phyloP scores from a whole-genome alignment of 495 filamentous ascomycete genomes.

The Talaromyces stipitatus region DNA sequence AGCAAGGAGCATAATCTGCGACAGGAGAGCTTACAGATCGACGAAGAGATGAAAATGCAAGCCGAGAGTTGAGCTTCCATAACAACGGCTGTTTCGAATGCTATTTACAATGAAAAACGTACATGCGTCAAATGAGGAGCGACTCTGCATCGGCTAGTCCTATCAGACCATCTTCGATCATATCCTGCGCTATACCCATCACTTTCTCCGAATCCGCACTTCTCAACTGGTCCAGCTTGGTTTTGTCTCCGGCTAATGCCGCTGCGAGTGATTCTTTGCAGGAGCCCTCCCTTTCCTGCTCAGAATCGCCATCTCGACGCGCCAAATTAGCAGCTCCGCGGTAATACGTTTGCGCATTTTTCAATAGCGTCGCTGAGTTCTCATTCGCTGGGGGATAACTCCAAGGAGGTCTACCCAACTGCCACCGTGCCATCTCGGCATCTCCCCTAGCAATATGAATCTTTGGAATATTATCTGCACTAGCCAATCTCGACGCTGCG shows the following conservation, averaged over 20 bases:
- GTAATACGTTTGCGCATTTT: slow-evolving; percentile 60
- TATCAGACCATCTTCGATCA: slow-evolving; percentile 43
- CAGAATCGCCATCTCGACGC: slow-evolving; percentile 28
- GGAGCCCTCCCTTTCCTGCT: slow-evolving; percentile 39
- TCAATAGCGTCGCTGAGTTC: slow-evolving; percentile 41
- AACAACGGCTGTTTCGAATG: slow-evolving; percentile 4
- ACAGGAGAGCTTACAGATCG: slow-evolving; percentile 35
- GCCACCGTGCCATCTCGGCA: slow-evolving; percentile 50
- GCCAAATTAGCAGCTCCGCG: slow-evolving; percentile 48
- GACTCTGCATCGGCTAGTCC: slow-evolving; percentile 26
- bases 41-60: slow-evolving; percentile 30
- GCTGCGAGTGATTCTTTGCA: slow-evolving; percentile 38
- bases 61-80: slow-evolving; percentile 14
- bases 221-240: slow-evolving; percentile 32
- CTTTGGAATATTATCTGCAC: slow-evolving; percentile 45
- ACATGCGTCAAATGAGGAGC: slow-evolving; percentile 25
- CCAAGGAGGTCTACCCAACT: slow-evolving; percentile 41
- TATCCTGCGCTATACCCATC: slow-evolving; percentile 33
- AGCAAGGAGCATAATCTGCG: slow-evolving; percentile 30
- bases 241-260: slow-evolving; percentile 34
- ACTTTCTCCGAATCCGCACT: slow-evolving; percentile 21
- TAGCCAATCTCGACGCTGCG: slow-evolving; percentile 43
- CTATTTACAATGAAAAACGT: slow-evolving; percentile 5
- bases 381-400: slow-evolving; percentile 38
- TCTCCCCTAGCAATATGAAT: slow-evolving; percentile 59